Evolutionary conservation across 495 filamentous ascomycete genomes (phyloP).

Genomic region (Penicillium samsonianum): DNA sequence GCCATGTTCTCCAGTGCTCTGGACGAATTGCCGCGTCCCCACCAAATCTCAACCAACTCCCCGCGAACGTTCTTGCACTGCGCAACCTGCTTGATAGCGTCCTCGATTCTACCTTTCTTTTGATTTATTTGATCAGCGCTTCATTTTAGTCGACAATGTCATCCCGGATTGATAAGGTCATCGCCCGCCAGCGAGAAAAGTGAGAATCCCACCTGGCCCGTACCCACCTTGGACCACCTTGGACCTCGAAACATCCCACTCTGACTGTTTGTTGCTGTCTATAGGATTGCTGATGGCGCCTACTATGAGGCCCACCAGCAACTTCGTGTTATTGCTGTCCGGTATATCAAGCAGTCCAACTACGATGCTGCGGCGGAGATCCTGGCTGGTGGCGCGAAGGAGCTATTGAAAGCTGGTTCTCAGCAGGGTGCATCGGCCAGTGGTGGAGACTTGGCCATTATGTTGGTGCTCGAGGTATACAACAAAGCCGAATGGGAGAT

Average conservation of each 20-base stretch:
- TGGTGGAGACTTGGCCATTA: slow-evolving; percentile 84
- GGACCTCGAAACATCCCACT: slow-evolving; percentile 3
- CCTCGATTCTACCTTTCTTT: slow-evolving; percentile 1
- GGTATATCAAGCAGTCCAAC: slow-evolving; percentile 84
- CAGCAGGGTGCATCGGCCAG: slow-evolving; percentile 73
- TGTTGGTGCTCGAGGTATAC: slow-evolving; percentile 85
- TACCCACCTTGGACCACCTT: not conserved
- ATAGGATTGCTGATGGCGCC: slow-evolving; percentile 85
- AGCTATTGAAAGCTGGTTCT: slow-evolving; percentile 78
- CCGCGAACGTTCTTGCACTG: slow-evolving; percentile 9
- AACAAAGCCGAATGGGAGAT: slow-evolving; percentile 77
- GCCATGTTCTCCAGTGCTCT: slow-evolving; percentile 1
- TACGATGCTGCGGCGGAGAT: slow-evolving; percentile 84
- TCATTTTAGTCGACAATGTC: slow-evolving; percentile 41
- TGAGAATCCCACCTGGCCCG: slow-evolving; percentile 34
- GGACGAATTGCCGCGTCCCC: slow-evolving; percentile 22
- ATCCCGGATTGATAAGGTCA: slow-evolving; percentile 72
- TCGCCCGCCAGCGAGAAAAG: slow-evolving; percentile 70
- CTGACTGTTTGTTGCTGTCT: slow-evolving; percentile 15
- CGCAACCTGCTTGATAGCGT: slow-evolving; percentile 5
- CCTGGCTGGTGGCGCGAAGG: slow-evolving; percentile 77
- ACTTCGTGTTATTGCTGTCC: slow-evolving; percentile 86
- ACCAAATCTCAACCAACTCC: slow-evolving; percentile 23
- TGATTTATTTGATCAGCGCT: not conserved
- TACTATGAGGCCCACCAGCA: slow-evolving; percentile 99